These are phyloP conservation scores for Balakata baccata DNA, from an alignment of 345 rosid species.

Conservation along the genomic window DNA sequence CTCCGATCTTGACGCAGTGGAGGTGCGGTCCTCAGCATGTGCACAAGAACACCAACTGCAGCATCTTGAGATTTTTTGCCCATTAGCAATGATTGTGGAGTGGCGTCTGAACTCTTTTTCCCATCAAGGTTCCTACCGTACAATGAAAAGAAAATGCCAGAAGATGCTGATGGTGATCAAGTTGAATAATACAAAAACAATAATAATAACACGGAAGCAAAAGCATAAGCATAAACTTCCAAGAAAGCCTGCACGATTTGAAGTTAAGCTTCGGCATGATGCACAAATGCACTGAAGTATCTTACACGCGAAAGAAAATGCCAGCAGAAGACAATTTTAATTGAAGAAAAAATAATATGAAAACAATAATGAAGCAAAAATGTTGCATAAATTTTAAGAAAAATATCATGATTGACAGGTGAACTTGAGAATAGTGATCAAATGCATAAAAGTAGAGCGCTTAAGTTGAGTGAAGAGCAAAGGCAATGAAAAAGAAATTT, in stretches of 20 bases:
- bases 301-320: background rate
- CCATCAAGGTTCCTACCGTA: conserved; percentile 50
- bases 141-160: conserved; percentile 7
- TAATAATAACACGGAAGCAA: background rate
- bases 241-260: background rate
- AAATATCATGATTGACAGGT: background rate
- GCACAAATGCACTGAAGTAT: background rate
- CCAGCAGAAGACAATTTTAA: background rate
- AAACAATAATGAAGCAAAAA: background rate
- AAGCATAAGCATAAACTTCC: background rate
- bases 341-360: background rate
- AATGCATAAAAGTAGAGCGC: too few relatives aligned
- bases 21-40: conserved; percentile 72
- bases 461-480: background rate
- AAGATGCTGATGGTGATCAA: background rate
- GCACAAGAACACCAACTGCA: conserved; percentile 86
- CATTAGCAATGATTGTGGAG: conserved; percentile 39
- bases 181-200: background rate
- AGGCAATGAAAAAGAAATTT: background rate
- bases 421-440: too few relatives aligned
- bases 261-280: background rate
- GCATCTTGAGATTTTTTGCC: conserved; percentile 77
- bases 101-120: conserved; percentile 40
- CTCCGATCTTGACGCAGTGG: conserved; percentile 73
- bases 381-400: background rate